Evolutionary conservation across 129 eudicot genomes (phyloP).

Genomic region (Ambrosia trifida): DNA sequence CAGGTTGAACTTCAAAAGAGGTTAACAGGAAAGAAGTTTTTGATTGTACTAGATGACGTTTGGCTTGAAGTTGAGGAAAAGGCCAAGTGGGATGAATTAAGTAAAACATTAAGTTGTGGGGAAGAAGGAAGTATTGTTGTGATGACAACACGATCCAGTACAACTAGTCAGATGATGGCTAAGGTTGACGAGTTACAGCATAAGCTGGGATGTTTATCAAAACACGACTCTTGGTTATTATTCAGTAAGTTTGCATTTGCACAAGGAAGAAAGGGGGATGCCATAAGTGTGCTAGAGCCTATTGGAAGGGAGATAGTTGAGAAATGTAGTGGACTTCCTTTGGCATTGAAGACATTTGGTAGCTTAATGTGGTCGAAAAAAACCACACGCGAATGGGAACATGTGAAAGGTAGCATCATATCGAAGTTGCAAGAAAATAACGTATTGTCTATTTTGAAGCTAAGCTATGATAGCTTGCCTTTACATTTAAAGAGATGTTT

Average conservation of each 20-base stretch:
- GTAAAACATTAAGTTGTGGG: slow-evolving; percentile 28
- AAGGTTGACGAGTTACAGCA: slow-evolving; percentile 14
- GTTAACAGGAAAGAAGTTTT: slow-evolving; percentile 23
- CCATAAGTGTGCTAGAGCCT: too few relatives aligned
- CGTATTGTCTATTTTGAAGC: too few relatives aligned
- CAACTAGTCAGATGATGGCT: slow-evolving; percentile 15
- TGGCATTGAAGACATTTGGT: neutral
- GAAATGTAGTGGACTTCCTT: slow-evolving; percentile 7
- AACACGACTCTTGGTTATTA: slow-evolving; percentile 23
- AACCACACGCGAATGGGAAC: too few relatives aligned
- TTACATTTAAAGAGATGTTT: too few relatives aligned
- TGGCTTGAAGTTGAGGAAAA: slow-evolving; percentile 1
- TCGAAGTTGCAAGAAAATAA: too few relatives aligned
- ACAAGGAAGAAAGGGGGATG: too few relatives aligned
- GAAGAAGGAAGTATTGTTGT: slow-evolving; percentile 26
- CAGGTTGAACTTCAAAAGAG: slow-evolving; percentile 4
- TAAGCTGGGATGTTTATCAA: slow-evolving; percentile 23
- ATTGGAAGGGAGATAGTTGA: too few relatives aligned
- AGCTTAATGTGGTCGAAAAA: too few relatives aligned
- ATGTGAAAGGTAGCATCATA: too few relatives aligned
- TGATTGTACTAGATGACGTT: slow-evolving; percentile 27
- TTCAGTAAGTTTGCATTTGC: slow-evolving; percentile 30
- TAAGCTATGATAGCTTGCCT: too few relatives aligned
- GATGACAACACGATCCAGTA: slow-evolving; percentile 26
- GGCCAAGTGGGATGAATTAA: slow-evolving; percentile 28